phyloP scores from a whole-genome alignment of 108 stramenopile species.

The Cyclostephanos tholiformis region DNA sequence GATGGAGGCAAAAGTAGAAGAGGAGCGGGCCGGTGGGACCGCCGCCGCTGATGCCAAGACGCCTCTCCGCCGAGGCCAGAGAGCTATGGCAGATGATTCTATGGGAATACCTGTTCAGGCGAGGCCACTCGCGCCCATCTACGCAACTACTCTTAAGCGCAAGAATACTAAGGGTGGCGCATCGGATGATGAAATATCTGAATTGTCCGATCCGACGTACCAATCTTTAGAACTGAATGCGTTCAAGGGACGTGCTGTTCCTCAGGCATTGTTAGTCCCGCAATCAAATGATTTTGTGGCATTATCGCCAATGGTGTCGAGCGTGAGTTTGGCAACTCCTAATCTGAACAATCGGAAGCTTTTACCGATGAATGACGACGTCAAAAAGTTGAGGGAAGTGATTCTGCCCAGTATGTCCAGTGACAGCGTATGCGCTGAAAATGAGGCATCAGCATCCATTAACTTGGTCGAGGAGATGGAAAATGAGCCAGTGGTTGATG shows the following conservation, averaged over 20 bases:
- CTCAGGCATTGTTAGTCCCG: conserved; percentile 26
- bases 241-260: conserved; percentile 26
- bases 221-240: conserved; percentile 22
- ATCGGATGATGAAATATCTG: conserved; percentile 44
- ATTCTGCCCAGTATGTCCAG: conserved; percentile 18
- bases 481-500: not conserved
- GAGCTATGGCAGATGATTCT: conserved; percentile 5
- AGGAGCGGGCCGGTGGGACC: conserved; percentile 11
- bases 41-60: not conserved
- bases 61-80: conserved; percentile 7
- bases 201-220: conserved; percentile 42
- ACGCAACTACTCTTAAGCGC: conserved; percentile 8
- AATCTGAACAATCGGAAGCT: not conserved
- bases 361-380: conserved; percentile 6
- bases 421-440: not conserved
- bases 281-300: not conserved
- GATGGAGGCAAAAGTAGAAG: conserved; percentile 22
- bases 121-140: not conserved
- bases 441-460: conserved; percentile 7
- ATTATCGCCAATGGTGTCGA: conserved; percentile 7
- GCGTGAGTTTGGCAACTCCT: not conserved
- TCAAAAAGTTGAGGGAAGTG: conserved; percentile 18
- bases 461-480: conserved; percentile 12
- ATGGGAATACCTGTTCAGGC: conserved; percentile 15
- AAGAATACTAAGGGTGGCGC: conserved; percentile 10